phyloP scores from a whole-genome alignment of 2,329 filamentous ascomycete species.

The Aspergillus aculeatus region DNA sequence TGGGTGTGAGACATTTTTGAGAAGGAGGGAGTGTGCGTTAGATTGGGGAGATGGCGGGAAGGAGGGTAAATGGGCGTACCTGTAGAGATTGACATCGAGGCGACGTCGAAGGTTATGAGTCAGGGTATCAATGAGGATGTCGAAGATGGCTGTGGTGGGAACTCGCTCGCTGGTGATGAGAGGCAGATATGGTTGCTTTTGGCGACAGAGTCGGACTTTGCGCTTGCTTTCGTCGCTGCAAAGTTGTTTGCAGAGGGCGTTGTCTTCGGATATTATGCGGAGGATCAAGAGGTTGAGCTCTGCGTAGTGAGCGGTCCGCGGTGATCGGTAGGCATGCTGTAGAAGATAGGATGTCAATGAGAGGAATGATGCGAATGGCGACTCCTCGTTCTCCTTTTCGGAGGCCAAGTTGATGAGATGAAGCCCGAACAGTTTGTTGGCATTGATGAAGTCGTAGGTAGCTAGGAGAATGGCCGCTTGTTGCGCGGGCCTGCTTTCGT shows the following conservation, averaged over 20 bases:
- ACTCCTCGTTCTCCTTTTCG: constrained; percentile 63
- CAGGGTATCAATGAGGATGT: constrained; percentile 84
- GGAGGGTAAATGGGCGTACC: constrained; percentile 38
- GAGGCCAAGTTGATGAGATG: constrained; percentile 68
- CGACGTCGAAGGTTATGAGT: constrained; percentile 89
- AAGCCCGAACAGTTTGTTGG: constrained; percentile 93
- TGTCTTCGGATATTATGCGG: constrained; percentile 83
- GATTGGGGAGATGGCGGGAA: not conserved
- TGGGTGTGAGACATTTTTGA: not conserved
- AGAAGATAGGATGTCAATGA: constrained; percentile 90
- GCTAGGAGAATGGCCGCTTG: constrained; percentile 79
- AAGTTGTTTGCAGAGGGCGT: constrained; percentile 74
- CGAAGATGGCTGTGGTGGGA: constrained; percentile 73
- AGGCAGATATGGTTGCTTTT: constrained; percentile 82
- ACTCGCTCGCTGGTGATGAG: constrained; percentile 69
- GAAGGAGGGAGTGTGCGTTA: too few relatives aligned
- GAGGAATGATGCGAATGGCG: constrained; percentile 76
- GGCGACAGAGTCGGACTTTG: constrained; percentile 78
- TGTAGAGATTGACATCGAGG: constrained; percentile 82
- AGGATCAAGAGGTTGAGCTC: constrained; percentile 82
- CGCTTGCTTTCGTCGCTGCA: constrained; percentile 75
- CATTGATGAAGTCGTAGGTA: constrained; percentile 88
- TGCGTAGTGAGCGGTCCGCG: constrained; percentile 75
- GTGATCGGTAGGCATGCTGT: constrained; percentile 85
- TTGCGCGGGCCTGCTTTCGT: constrained; percentile 64